Conservation (phyloP, 1,284 basidiomycete genomes). For the Coniferiporia weirii region DNA sequence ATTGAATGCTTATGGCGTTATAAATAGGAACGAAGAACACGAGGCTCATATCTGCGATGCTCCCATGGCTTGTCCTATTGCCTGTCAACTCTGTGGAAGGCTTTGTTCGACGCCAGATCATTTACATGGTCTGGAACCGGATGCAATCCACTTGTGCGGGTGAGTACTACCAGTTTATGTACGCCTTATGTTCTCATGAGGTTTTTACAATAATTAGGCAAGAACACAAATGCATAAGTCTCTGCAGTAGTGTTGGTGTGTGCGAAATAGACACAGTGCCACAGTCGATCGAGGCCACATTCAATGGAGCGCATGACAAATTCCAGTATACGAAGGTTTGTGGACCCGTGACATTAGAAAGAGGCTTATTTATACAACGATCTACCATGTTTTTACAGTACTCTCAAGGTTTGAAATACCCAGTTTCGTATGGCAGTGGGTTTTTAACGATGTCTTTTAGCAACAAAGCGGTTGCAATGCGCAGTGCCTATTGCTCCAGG, state of each 20-base stretch:
- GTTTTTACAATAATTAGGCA: conserved; percentile 30
- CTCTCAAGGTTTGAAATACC: not conserved
- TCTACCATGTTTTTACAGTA: conserved; percentile 25
- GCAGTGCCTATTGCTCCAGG: conserved; percentile 42
- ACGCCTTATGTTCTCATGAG: not conserved
- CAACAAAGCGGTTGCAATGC: conserved; percentile 44
- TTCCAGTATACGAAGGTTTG: conserved; percentile 47
- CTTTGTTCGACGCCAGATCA: conserved; percentile 45
- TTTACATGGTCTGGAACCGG: conserved; percentile 42
- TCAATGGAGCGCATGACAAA: conserved; percentile 40
- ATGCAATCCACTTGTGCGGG: conserved; percentile 54
- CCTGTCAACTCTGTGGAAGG: conserved; percentile 49
- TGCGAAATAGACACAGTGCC: conserved; percentile 55
- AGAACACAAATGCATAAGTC: conserved; percentile 40
- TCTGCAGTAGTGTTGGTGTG: conserved; percentile 42
- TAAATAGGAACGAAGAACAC: conserved; percentile 41
- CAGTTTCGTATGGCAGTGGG: not conserved
- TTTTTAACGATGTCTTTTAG: conserved; percentile 21
- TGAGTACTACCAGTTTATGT: conserved; percentile 27
- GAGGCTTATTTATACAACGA: not conserved
- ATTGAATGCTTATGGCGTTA: not conserved
- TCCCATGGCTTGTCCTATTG: conserved; percentile 43
- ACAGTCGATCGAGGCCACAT: conserved; percentile 52
- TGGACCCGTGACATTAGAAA: not conserved
- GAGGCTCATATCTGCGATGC: conserved; percentile 42